These are phyloP conservation scores for Berkeleyomyces basicola DNA, from an alignment of 2,329 filamentous ascomycete species.

Conservation along the genomic window DNA sequence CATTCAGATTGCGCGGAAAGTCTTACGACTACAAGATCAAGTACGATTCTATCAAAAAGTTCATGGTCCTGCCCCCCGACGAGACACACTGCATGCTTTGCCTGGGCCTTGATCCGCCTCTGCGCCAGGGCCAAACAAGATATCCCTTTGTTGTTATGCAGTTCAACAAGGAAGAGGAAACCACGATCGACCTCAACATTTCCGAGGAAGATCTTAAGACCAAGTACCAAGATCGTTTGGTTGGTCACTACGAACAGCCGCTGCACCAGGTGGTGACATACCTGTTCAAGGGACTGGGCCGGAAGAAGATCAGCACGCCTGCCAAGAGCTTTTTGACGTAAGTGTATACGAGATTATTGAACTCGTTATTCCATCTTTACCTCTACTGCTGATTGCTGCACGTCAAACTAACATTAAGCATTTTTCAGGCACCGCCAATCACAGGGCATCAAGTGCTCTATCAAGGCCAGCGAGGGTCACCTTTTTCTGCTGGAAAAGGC, in stretches of 20 bases:
- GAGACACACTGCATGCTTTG: conserved; percentile 91
- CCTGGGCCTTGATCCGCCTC: conserved; percentile 81
- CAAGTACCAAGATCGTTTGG: conserved; percentile 78
- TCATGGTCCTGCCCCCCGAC: conserved; percentile 95
- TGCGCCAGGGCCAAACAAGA: conserved; percentile 90
- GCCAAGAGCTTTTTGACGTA: conserved; percentile 83
- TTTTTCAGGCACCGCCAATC: conserved; percentile 62
- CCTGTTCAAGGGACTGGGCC: conserved; percentile 84
- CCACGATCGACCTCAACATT: conserved; percentile 91
- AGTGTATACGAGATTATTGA: conserved; percentile 16
- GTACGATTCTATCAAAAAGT: conserved; percentile 95
- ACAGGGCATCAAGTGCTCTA: conserved; percentile 96
- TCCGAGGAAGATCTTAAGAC: conserved; percentile 72
- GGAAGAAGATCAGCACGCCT: conserved; percentile 87
- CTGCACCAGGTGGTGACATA: conserved; percentile 87
- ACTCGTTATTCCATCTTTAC: not conserved
- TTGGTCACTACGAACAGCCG: conserved; percentile 81
- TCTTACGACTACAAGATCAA: conserved; percentile 99
- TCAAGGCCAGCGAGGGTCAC: conserved; percentile 97
- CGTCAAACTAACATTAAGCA: conserved; percentile 13
- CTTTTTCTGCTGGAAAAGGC: conserved; percentile 95
- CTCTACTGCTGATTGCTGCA: not conserved
- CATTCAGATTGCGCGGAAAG: conserved; percentile 92
- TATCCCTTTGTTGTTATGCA: conserved; percentile 99
- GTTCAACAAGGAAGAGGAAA: conserved; percentile 93